phyloP scores from a whole-genome alignment of 257 asterid species.

The Leonotis leonurus region DNA sequence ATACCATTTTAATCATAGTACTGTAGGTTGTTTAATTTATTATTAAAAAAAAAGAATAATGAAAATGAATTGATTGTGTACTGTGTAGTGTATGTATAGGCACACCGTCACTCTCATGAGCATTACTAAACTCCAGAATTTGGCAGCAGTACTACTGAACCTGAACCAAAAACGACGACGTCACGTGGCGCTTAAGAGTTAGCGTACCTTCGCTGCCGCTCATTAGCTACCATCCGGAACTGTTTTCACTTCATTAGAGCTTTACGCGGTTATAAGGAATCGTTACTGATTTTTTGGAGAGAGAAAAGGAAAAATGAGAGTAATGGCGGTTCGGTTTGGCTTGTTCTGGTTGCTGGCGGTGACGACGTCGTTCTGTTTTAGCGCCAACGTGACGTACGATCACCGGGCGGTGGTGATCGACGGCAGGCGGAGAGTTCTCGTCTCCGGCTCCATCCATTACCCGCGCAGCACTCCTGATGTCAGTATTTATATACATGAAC shows the following conservation, averaged over 20 bases:
- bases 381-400: constrained; percentile 69
- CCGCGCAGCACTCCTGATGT: constrained; percentile 81
- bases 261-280: no score
- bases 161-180: no score
- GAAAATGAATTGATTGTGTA: no score
- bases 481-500: constrained; percentile 17
- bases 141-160: not conserved
- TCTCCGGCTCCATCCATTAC: constrained; percentile 76
- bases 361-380: constrained; percentile 34
- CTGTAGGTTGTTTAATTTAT: no score
- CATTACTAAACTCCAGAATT: not conserved
- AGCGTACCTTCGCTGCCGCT: constrained; percentile 34
- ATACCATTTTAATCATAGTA: constrained; percentile 3
- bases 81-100: not conserved
- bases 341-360: constrained; percentile 26
- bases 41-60: no score
- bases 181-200: constrained; percentile 16
- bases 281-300: not conserved
- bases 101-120: constrained; percentile 21
- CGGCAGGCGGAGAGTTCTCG: constrained; percentile 46
- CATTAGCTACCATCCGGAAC: constrained; percentile 15
- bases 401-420: constrained; percentile 58
- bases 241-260: not conserved
- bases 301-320: not conserved
- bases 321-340: constrained; percentile 11